Conservation (phyloP, 2,329 filamentous ascomycete species). For the Alternaria arbusti region DNA sequence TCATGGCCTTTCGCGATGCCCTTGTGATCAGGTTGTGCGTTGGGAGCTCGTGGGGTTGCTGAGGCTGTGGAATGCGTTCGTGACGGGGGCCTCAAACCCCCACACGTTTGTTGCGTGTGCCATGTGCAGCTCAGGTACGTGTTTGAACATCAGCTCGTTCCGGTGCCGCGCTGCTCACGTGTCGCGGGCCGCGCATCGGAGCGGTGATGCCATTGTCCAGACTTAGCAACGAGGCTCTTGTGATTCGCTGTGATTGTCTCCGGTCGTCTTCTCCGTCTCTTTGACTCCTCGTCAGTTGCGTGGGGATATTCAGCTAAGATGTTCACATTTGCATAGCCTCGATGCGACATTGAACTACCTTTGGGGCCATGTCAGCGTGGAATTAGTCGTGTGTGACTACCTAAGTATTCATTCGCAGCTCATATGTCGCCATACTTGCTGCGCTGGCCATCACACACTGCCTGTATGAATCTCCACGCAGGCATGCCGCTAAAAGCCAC, state of each 20-base stretch:
- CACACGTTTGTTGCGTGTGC: constrained; percentile 2
- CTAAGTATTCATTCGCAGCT: no score
- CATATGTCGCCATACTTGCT: no score
- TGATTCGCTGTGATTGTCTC: background rate
- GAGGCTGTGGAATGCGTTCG: constrained; percentile 7
- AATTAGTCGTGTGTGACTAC: background rate
- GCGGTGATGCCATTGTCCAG: background rate
- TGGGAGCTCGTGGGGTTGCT: constrained; percentile 13
- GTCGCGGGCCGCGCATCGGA: background rate
- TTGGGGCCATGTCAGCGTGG: background rate
- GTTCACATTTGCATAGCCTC: background rate
- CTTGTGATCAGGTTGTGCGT: constrained; percentile 46
- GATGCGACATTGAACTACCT: background rate
- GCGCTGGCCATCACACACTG: no score
- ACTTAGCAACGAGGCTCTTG: background rate
- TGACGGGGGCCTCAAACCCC: background rate
- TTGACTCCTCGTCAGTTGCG: background rate
- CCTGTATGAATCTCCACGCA: no score
- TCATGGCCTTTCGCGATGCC: constrained; percentile 9
- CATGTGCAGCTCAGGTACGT: background rate
- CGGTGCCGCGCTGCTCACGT: background rate
- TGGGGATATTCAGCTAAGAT: background rate
- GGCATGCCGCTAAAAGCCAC: no score
- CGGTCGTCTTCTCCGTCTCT: background rate
- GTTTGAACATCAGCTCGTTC: background rate